Percentiles rank a stretch among this genome's conserved stretches.
phyloP scores from a whole-genome alignment of 305 asterid genomes.

The Fraxinus platypoda region DNA sequence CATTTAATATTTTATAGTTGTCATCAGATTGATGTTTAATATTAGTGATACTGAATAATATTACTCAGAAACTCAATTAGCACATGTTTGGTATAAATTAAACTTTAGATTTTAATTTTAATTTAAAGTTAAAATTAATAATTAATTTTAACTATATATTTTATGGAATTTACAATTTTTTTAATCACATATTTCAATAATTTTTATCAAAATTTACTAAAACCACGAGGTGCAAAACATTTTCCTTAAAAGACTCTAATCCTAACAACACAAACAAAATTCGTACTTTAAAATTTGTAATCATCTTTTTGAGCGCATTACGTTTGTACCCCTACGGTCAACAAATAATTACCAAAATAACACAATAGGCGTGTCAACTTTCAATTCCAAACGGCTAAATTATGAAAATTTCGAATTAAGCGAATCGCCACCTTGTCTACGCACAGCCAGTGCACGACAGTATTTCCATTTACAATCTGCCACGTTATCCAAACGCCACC shows the following conservation, averaged over 20 bases:
- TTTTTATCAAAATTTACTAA: too few species aligned
- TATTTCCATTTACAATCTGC: slow-evolving; percentile 27
- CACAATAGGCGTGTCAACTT: neutral
- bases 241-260: neutral
- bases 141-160: too few species aligned
- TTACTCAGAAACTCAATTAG: too few species aligned
- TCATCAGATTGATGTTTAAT: too few species aligned
- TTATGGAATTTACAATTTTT: too few species aligned
- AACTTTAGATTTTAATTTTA: too few species aligned
- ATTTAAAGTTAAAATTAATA: too few species aligned
- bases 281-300: neutral
- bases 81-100: too few species aligned
- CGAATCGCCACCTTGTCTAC: slow-evolving; percentile 10
- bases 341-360: neutral
- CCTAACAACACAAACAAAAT: neutral
- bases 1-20: too few species aligned
- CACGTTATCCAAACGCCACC: slow-evolving; percentile 45
- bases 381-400: slow-evolving; percentile 28
- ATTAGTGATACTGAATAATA: too few species aligned
- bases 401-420: slow-evolving; percentile 1
- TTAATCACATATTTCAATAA: too few species aligned
- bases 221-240: too few species aligned
- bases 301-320: neutral
- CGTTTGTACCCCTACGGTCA: neutral
- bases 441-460: slow-evolving; percentile 31